These are phyloP conservation scores for Jaenimonas drosophilae DNA, from an alignment of 208 protist genomes.

Conservation along the genomic window DNA sequence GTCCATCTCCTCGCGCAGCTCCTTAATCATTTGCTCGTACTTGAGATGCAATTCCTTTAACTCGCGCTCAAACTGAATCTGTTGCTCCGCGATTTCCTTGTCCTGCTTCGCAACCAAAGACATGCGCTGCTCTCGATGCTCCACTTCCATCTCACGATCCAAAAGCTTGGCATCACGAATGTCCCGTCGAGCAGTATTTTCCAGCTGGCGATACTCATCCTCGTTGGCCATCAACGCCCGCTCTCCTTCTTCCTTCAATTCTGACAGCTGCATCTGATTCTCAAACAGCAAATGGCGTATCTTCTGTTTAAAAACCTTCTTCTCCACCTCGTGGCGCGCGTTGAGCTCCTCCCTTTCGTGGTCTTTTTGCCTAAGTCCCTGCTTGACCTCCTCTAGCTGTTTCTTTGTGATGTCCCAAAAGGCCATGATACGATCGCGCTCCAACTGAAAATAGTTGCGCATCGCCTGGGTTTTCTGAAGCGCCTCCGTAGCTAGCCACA, in stretches of 20 bases:
- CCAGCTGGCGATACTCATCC: constrained; percentile 83
- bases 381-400: constrained; percentile 82
- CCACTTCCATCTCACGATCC: constrained; percentile 81
- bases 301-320: constrained; percentile 96
- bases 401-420: constrained; percentile 95
- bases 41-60: constrained; percentile 92
- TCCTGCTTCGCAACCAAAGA: constrained; percentile 73
- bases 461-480: constrained; percentile 91
- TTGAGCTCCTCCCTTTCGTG: constrained; percentile 89
- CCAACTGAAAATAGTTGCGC: constrained; percentile 97
- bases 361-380: constrained; percentile 81
- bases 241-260: constrained; percentile 87
- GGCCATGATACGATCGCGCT: constrained; percentile 92
- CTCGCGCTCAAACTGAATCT: constrained; percentile 81
- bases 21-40: constrained; percentile 91
- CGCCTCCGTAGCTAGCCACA: constrained; percentile 86
- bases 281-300: constrained; percentile 95
- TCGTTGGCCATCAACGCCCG: constrained; percentile 76
- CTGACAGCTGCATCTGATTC: constrained; percentile 89
- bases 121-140: constrained; percentile 76
- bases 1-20: constrained; percentile 88
- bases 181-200: constrained; percentile 72
- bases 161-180: constrained; percentile 81
- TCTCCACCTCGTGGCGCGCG: constrained; percentile 93
- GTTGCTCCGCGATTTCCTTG: constrained; percentile 82